Base-by-base conservation (phyloP, 306 rosid species). In the Astragalus glycyphyllos region DNA sequence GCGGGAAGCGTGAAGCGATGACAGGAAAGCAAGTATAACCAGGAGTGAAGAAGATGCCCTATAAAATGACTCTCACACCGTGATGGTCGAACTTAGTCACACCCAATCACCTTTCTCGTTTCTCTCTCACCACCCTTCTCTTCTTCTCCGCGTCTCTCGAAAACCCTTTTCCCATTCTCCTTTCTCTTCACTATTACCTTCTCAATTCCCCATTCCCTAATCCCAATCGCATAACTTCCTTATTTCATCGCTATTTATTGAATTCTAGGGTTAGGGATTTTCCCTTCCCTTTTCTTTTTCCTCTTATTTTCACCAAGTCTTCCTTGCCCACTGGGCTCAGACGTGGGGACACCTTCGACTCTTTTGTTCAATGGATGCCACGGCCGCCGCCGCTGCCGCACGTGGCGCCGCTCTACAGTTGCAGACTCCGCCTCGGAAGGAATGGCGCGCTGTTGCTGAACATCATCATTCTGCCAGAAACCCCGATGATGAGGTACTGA, bases 401-500 rank as follows among this genome's bases (percentile, higher is more conserved):
- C 91, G 96, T 50, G 90, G 95, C 58, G 81, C 83, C 66, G 75
- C 97, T 58, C 76, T 87, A 71, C 68, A 90, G 88, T 75, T 91
- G 68, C 79, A 76, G 15, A 75, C 81, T 59, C 65, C 86, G 7
- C 60, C 83, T 2, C 86, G 99, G 53, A 88, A 89, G 49, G 93
- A 89, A 80, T 88, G 97, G 96, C 93, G 96, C 9, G 92, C 96
- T 49, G 88, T 87, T 20, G 55, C 96, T 10, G 99, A 95, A 32
- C 91, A 86, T 74, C 91, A 87, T 67, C 98, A 89, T 70, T 77
- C 90, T n/a, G 68, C 73, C 0, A 88, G 90, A 50, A 88, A 75
- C 83, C 77, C 84, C 8, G 87, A 83, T 7, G 90, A 85, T 1
- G 97, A 91, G 97, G 97, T 95, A 86, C 72, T 78, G 38, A 29